phyloP scores from a whole-genome alignment of 2,329 filamentous ascomycete genomes.

The Davidsoniella australis region DNA sequence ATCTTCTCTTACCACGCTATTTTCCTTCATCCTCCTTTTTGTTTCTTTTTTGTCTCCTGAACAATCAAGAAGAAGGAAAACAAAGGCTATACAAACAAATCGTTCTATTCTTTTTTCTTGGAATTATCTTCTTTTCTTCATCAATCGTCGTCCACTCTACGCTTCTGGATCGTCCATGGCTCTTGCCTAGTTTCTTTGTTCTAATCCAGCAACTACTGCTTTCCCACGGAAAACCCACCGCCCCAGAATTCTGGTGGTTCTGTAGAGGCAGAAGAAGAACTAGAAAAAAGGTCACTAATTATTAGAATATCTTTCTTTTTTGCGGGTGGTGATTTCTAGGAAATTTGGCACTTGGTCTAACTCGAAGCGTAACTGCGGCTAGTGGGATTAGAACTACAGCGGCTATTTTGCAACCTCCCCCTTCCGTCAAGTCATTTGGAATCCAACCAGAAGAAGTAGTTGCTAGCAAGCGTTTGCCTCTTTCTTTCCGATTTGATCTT shows the following conservation, averaged over 20 bases:
- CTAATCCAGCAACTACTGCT: not conserved
- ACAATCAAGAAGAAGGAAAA: not conserved
- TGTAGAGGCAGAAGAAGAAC: no score
- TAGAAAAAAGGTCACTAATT: no score
- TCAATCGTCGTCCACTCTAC: no score
- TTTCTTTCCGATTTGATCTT: not conserved
- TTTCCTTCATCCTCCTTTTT: not conserved
- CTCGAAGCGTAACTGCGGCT: no score
- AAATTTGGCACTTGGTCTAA: no score
- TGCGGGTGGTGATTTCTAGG: not conserved
- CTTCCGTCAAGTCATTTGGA: no score
- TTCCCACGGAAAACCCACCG: not conserved
- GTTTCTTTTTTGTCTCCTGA: not conserved
- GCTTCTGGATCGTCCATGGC: not conserved
- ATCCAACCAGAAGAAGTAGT: no score
- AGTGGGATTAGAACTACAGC: no score
- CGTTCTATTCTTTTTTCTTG: not conserved
- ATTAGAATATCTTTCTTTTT: no score
- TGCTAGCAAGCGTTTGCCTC: not conserved
- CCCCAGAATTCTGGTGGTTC: no score
- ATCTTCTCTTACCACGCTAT: not conserved
- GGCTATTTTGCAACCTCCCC: no score
- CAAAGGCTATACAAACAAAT: not conserved
- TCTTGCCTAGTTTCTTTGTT: constrained; percentile 1
- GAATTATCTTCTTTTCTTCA: not conserved